These are phyloP conservation scores for Salix exigua DNA, from an alignment of 345 rosid species.

Conservation along the genomic window DNA sequence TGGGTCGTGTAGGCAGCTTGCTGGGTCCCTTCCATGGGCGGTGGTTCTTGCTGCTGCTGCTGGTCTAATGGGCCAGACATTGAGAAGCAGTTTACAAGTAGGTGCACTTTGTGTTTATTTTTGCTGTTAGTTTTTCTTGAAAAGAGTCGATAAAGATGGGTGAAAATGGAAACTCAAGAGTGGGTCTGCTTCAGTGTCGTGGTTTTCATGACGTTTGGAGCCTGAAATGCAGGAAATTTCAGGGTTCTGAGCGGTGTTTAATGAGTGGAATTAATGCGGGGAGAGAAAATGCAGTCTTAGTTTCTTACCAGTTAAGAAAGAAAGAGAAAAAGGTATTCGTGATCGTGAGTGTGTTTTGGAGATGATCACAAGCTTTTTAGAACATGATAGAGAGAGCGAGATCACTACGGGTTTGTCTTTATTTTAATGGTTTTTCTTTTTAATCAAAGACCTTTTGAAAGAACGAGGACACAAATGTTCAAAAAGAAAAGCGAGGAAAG, in stretches of 20 bases:
- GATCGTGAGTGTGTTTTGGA: neutral
- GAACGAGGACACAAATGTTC: neutral
- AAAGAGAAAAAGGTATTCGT: neutral
- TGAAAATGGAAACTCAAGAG: constrained; percentile 6
- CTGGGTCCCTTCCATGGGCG: constrained; percentile 25
- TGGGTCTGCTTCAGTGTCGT: neutral
- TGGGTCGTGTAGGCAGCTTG: constrained; percentile 33
- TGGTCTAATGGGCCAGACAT: constrained; percentile 46
- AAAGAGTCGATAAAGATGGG: neutral
- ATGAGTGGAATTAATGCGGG: neutral
- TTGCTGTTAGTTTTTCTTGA: neutral
- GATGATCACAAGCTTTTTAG: constrained; percentile 6
- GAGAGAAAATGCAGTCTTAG: neutral
- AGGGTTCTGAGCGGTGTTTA: neutral
- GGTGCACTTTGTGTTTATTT: constrained; percentile 5
- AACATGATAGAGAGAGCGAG: neutral
- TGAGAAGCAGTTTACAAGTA: constrained; percentile 3
- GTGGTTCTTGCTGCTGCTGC: constrained; percentile 26
- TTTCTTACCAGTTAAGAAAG: neutral
- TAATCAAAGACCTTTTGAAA: neutral
- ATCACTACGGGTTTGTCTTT: neutral
- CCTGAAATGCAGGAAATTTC: neutral
- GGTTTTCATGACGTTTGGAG: neutral
- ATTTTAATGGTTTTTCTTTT: neutral
- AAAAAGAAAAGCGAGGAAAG: neutral